Evolutionary conservation across 805 yeast species (phyloP), one percentile per base, ranked within the genome.

Genomic region (Tetrapisispora taiwanensis): DNA sequence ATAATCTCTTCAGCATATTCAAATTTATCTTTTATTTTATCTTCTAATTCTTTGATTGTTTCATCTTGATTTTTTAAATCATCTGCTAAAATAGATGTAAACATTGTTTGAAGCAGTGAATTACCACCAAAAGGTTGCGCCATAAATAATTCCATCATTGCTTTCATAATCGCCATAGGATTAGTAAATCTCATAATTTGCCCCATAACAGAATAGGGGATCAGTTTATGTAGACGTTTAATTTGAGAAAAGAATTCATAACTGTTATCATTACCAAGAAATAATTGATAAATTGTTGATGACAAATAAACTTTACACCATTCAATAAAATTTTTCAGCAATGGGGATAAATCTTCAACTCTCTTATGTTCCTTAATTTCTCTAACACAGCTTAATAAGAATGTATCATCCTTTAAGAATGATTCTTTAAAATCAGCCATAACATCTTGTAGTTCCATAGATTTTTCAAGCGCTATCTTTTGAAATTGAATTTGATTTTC

Each of bases 231-330:
- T 33, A 92, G 65, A 46, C 81, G 75, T 50, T 78, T 77, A 28
- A 84, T 67, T 56, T 86, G 87, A 12, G 74, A 71, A 53, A 82
- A 79, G 52, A 84, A 68, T 52, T 86, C 95, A 47, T 79, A 76
- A 1, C 95, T 79, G 48, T 78, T 77, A 59, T 90, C 97, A 43
- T 77, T 81, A 1, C 90, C 92, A 20, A 90, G 68, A 52, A 88
- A 82, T 32, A 83, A 53, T 50, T 85, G 87, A 62, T 85, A 89
- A 3, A 90, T 65, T 0, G 95, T 81, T 0, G 95, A 84, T 0
- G 97, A 86, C 8, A 86, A 63, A 58, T 88, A 90, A 10, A 90
- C 75, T 48, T 87, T 78, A 48, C 82, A 75, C 86, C 95, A 82
- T 52, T 84, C 87, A 35, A 86, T 70, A 50, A 89, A 80, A 39